Conservation (phyloP, 1,139 yeast species). For the Lodderomyces beijingensis region DNA sequence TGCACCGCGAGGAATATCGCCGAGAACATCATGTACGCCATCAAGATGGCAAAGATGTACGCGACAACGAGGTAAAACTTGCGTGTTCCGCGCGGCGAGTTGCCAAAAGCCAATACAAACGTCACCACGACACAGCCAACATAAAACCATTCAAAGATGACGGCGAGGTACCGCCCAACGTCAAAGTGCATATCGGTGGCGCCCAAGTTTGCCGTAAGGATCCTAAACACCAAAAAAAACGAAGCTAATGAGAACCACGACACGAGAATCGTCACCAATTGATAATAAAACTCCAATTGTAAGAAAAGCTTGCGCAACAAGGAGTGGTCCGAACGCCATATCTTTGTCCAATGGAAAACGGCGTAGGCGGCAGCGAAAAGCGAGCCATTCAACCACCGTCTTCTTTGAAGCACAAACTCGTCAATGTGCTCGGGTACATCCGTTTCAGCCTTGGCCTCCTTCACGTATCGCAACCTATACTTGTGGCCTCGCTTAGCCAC, state of each 20-base stretch:
- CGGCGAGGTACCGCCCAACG: constrained; percentile 39
- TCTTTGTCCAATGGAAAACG: constrained; percentile 62
- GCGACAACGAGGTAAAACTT: constrained; percentile 42
- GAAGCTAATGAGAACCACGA: constrained; percentile 81
- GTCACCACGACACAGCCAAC: constrained; percentile 40
- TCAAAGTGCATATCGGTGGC: constrained; percentile 43
- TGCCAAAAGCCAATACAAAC: constrained; percentile 46
- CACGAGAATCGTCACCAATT: constrained; percentile 57
- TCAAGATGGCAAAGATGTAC: constrained; percentile 38
- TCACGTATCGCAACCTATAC: constrained; percentile 69
- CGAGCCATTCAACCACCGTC: constrained; percentile 85
- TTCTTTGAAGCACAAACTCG: constrained; percentile 71
- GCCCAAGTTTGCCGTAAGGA: constrained; percentile 54
- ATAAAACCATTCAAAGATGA: constrained; percentile 42
- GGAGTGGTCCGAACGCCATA: constrained; percentile 69
- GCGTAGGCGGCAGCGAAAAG: constrained; percentile 80
- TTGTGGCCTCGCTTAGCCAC: constrained; percentile 63
- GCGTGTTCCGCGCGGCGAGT: constrained; percentile 45
- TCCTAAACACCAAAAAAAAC: constrained; percentile 69
- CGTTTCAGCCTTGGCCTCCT: constrained; percentile 74
- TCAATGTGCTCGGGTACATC: constrained; percentile 76
- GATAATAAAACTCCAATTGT: constrained; percentile 70
- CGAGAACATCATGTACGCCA: constrained; percentile 56
- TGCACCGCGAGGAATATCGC: constrained; percentile 79
- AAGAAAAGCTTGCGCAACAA: constrained; percentile 56